Evolutionary conservation across 495 filamentous ascomycete genomes (phyloP), one percentile per base, ranked within the genome.

Genomic region (Penicillium tannophilum): DNA sequence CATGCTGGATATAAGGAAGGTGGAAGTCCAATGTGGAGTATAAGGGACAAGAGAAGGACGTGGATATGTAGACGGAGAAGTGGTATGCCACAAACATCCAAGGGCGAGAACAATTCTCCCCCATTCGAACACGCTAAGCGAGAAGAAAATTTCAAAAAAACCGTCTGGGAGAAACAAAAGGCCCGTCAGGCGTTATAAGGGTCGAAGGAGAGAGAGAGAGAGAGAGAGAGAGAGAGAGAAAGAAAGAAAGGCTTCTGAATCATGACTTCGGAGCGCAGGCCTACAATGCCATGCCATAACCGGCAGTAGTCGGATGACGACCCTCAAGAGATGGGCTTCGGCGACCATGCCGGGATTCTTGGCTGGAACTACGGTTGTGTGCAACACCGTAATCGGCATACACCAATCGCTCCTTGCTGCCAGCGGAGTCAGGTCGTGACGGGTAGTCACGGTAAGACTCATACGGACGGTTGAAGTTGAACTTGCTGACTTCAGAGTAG

Each of bases 381-480:
- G 75, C 73, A 28, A 75, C 69, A 36, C 61, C 63, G 41, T 75
- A 73, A 14, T 72, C 74, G n/a, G 73, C 59, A 11, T 71, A 62
- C 3, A 81, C 74, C 36, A 84, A 54, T 4, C 66, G 62, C 8
- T 82, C 77, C 12, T 71, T 71, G 55, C 79, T 81, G 30, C 73
- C 72, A 7, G 54, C 63, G 26, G 68, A 70, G 46, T 61, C 63
- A 31, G 67, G 64, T 31, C 74, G 64, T 31, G 66, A 43, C 36
- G 63, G 63, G 17, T 76, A 66, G 49, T 82, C 75, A 23, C 73
- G 72, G 61, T 80, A 81, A 4, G 78, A 67, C 46, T 75, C 75
- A 53, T 75, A 75, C 6, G 74, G 76, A 16, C 73, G 73, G 12
- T 73, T 72, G 60, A 71, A 76, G 64, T 79, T 79, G 71, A 81